Conservation (phyloP, 768 basidiomycete species). For the Termitomyces sp. region DNA sequence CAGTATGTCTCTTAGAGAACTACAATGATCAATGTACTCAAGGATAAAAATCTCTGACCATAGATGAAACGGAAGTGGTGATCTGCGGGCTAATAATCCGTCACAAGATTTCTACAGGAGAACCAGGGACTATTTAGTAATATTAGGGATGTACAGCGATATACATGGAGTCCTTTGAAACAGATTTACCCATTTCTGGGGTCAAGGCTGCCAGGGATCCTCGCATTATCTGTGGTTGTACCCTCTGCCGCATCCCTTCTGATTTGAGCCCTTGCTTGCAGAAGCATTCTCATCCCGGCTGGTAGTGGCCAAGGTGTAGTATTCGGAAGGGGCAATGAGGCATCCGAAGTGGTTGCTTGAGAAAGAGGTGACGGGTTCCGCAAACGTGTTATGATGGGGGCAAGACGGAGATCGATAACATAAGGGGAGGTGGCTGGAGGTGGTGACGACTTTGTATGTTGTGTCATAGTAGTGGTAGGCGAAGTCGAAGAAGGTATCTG, state of each 20-base stretch:
- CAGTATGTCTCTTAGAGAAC: slow-evolving; percentile 41
- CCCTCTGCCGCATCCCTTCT: slow-evolving; percentile 26
- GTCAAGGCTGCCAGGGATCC: slow-evolving; percentile 33
- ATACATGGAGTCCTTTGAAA: not conserved
- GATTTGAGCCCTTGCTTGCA: slow-evolving; percentile 41
- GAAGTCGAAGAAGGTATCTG: slow-evolving; percentile 16
- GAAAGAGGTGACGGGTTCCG: slow-evolving; percentile 44
- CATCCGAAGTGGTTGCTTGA: slow-evolving; percentile 20
- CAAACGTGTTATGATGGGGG: slow-evolving; percentile 49
- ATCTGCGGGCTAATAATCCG: not conserved
- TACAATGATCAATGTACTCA: not conserved
- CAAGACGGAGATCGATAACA: slow-evolving; percentile 59
- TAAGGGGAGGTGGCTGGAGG: slow-evolving; percentile 30
- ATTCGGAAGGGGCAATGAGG: slow-evolving; percentile 52
- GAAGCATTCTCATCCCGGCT: slow-evolving; percentile 41
- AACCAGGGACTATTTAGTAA: not conserved
- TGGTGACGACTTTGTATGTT: slow-evolving; percentile 17
- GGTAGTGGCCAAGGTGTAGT: slow-evolving; percentile 52
- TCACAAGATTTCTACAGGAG: not conserved
- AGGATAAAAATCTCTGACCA: not conserved
- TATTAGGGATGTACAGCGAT: not conserved
- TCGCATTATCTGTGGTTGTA: slow-evolving; percentile 17
- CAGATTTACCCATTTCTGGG: slow-evolving; percentile 16
- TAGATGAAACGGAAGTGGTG: slow-evolving; percentile 31
- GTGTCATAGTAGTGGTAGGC: slow-evolving; percentile 16